Evolutionary conservation across 2,329 filamentous ascomycete species (phyloP).

Genomic region (Dactylonectria estremocensis): DNA sequence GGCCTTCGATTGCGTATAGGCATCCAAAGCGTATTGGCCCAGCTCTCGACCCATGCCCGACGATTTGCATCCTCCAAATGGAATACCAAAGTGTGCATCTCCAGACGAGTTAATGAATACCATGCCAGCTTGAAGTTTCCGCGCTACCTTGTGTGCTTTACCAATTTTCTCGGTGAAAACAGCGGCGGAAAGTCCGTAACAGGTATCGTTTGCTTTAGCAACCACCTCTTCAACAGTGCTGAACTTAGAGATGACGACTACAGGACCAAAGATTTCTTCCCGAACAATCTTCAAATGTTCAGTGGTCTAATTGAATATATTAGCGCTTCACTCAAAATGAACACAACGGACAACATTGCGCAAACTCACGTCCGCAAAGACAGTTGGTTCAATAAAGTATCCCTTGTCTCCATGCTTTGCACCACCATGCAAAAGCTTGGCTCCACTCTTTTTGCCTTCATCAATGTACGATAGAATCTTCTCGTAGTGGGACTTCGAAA

Average conservation of each 20-base stretch:
- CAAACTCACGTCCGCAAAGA: slow-evolving; percentile 48
- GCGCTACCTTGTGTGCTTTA: slow-evolving; percentile 56
- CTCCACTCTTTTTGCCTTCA: slow-evolving; percentile 73
- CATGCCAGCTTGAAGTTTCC: slow-evolving; percentile 68
- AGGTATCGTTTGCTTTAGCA: slow-evolving; percentile 57
- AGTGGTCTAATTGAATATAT: slow-evolving; percentile 44
- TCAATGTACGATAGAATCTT: slow-evolving; percentile 77
- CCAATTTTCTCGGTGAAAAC: slow-evolving; percentile 70
- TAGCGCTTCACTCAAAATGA: slow-evolving; percentile 15
- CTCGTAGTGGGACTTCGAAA: slow-evolving; percentile 75
- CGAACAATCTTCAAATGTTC: slow-evolving; percentile 48
- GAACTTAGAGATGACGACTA: slow-evolving; percentile 48
- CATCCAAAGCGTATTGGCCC: slow-evolving; percentile 46
- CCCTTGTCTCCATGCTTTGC: slow-evolving; percentile 44
- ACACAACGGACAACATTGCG: not conserved
- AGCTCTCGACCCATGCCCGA: slow-evolving; percentile 46
- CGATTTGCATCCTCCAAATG: slow-evolving; percentile 49
- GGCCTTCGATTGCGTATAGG: slow-evolving; percentile 48
- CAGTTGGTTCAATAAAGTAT: slow-evolving; percentile 47
- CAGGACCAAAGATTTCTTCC: slow-evolving; percentile 52
- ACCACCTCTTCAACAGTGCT: slow-evolving; percentile 44
- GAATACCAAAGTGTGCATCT: slow-evolving; percentile 47
- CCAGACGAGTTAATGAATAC: slow-evolving; percentile 56
- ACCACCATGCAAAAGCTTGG: slow-evolving; percentile 64
- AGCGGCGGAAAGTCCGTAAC: slow-evolving; percentile 68